Conservation (phyloP, 371 early-diverging fungal species). For the Fennellomyces sp. region DNA sequence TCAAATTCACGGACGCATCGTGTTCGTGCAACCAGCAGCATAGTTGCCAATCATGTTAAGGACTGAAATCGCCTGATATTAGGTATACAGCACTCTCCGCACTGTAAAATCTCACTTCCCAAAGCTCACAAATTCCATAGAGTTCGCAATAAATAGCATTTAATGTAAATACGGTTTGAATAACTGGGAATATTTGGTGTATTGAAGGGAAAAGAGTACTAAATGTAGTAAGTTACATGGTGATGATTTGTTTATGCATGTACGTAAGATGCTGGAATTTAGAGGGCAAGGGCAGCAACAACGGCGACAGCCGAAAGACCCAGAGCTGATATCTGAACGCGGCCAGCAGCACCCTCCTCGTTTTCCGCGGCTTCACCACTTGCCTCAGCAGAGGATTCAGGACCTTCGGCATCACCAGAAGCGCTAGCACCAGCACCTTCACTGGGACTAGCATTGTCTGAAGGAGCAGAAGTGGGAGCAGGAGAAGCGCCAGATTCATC, state of each 20-base stretch:
- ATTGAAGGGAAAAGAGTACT: not conserved
- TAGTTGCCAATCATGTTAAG: constrained; percentile 1
- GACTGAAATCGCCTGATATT: constrained; percentile 2
- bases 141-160: not conserved
- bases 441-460: not conserved
- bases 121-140: no score
- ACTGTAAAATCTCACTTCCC: no score
- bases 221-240: no score
- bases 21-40: not conserved
- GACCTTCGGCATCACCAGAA: not conserved
- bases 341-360: not conserved
- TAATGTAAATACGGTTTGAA: no score
- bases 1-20: not conserved
- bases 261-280: not conserved
- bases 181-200: no score
- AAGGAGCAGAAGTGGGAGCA: not conserved
- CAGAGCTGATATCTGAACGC: not conserved
- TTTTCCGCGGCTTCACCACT: not conserved
- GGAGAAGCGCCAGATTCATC: constrained; percentile 1
- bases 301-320: constrained; percentile 5
- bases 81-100: not conserved
- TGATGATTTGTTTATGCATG: not conserved
- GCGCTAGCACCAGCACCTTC: not conserved
- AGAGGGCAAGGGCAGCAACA: not conserved
- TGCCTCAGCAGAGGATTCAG: not conserved